These are phyloP conservation scores for Apophysomyces ossiformis DNA, from an alignment of 371 early-diverging fungal genomes.

Conservation along the genomic window DNA sequence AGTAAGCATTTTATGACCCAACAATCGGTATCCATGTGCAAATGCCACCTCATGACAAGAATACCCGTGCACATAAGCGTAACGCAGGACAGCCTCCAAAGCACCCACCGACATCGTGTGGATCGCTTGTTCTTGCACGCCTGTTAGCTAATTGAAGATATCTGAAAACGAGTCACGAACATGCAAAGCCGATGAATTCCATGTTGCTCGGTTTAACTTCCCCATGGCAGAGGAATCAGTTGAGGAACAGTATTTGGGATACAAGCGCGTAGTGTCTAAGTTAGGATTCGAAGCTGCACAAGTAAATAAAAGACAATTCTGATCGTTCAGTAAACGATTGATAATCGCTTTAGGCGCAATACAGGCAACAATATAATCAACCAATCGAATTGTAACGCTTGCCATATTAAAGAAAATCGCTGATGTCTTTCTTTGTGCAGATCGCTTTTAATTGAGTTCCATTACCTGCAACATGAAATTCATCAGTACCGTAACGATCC, in stretches of 20 bases:
- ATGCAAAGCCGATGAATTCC: too few relatives aligned
- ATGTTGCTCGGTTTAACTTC: too few relatives aligned
- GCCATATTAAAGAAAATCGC: neutral
- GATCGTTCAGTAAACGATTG: neutral
- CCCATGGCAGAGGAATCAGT: conserved; percentile 1
- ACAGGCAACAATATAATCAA: neutral
- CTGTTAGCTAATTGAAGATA: too few relatives aligned
- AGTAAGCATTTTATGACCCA: neutral
- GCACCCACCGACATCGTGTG: conserved; percentile 25
- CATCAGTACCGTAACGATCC: conserved; percentile 10
- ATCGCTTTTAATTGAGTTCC: conserved; percentile 20
- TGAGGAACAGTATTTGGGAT: neutral
- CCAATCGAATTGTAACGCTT: neutral
- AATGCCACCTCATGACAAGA: conserved; percentile 28
- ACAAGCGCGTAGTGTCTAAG: conserved; percentile 2
- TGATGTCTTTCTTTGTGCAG: neutral
- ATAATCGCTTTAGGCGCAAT: neutral
- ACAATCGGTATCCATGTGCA: neutral
- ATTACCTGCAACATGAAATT: conserved; percentile 15
- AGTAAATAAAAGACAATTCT: neutral
- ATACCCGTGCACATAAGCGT: conserved; percentile 31
- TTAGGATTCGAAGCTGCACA: conserved; percentile 6
- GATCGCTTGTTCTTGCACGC: neutral
- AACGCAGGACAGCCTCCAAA: conserved; percentile 35
- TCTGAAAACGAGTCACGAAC: too few relatives aligned